Conservation (phyloP, 1,284 basidiomycete species). For the Ceratobasidium theobromae region DNA sequence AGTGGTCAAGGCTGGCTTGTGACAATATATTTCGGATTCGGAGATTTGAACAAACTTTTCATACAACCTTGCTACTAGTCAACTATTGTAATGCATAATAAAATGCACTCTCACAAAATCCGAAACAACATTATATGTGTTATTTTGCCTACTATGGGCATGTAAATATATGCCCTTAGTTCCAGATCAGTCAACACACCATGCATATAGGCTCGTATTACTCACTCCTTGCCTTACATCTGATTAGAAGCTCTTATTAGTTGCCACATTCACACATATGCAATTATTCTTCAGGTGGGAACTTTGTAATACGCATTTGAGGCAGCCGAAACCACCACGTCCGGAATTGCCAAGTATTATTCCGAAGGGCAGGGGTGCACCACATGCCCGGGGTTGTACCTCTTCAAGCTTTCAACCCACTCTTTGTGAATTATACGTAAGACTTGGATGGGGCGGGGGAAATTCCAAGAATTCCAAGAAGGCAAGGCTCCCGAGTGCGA, state of each 20-base stretch:
- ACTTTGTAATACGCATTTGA: constrained; percentile 88
- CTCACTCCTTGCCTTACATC: constrained; percentile 87
- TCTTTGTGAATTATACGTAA: constrained; percentile 93
- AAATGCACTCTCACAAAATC: constrained; percentile 66
- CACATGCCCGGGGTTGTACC: constrained; percentile 82
- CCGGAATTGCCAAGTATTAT: constrained; percentile 76
- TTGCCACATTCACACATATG: constrained; percentile 89
- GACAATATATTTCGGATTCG: constrained; percentile 19
- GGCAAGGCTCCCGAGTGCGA: constrained; percentile 58
- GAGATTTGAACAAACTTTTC: constrained; percentile 10
- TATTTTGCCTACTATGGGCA: constrained; percentile 94
- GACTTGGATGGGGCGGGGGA: constrained; percentile 82
- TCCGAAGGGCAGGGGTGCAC: constrained; percentile 67
- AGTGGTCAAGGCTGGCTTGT: background rate
- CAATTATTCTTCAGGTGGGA: constrained; percentile 94
- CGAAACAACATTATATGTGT: constrained; percentile 96
- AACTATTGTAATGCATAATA: no score
- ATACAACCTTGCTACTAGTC: constrained; percentile 28
- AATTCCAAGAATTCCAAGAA: constrained; percentile 92
- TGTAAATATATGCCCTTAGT: constrained; percentile 80
- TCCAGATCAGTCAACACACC: constrained; percentile 33
- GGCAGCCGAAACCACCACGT: constrained; percentile 90
- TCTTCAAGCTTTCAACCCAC: constrained; percentile 49
- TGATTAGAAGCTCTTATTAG: constrained; percentile 95
- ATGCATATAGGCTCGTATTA: constrained; percentile 7